phyloP scores from a whole-genome alignment of 352 stramenopile genomes.

The Blastocystis sp. region DNA sequence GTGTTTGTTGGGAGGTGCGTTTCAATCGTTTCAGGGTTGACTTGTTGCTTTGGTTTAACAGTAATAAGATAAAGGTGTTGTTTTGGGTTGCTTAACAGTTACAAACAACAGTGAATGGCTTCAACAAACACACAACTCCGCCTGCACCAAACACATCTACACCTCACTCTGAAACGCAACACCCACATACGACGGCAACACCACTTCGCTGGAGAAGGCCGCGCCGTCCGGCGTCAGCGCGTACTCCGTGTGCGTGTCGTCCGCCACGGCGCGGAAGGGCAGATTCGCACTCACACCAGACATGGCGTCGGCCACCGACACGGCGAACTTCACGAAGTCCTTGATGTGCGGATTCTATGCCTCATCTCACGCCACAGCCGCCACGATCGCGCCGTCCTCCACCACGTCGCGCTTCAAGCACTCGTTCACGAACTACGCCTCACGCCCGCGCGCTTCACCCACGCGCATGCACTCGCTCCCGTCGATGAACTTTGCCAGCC shows the following conservation, averaged over 20 bases:
- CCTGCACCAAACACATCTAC: not conserved
- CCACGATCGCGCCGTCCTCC: conserved; percentile 23
- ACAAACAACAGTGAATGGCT: not conserved
- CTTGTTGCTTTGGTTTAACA: not conserved
- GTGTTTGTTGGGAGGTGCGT: not conserved
- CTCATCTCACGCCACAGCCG: not conserved
- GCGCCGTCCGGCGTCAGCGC: not conserved
- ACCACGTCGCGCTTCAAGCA: not conserved
- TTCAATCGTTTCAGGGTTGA: not conserved
- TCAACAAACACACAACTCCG: not conserved
- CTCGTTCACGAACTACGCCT: conserved; percentile 32
- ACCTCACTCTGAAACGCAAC: not conserved
- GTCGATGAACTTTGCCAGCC: not conserved
- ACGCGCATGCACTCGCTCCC: conserved; percentile 35
- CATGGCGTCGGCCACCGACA: conserved; percentile 6
- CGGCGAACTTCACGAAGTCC: conserved; percentile 47
- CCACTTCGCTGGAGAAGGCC: conserved; percentile 4
- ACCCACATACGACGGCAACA: conserved; percentile 29
- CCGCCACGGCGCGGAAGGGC: not conserved
- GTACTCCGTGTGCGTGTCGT: conserved; percentile 31
- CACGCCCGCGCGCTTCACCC: not conserved
- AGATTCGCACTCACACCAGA: not conserved
- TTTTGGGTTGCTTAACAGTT: too few relatives aligned
- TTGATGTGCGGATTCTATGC: conserved; percentile 37
- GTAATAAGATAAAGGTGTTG: not conserved